phyloP scores from a whole-genome alignment of 805 yeast genomes.

The Lachancea quebecensis region DNA sequence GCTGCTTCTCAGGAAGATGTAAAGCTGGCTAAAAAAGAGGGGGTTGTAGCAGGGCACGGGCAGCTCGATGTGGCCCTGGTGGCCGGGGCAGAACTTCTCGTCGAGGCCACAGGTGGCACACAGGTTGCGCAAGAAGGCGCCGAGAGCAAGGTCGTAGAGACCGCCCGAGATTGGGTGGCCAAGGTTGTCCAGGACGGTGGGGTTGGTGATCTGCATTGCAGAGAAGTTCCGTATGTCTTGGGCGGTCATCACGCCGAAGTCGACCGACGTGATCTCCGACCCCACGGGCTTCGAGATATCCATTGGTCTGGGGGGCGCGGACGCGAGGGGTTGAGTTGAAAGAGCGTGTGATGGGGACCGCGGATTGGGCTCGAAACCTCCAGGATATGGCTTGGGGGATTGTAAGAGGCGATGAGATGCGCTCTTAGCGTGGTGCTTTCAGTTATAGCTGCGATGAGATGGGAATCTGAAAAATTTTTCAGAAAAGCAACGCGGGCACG shows the following conservation, averaged over 20 bases:
- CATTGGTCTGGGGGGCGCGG: slow-evolving; percentile 40
- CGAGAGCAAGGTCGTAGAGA: slow-evolving; percentile 87
- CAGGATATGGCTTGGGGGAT: background rate
- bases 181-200: slow-evolving; percentile 89
- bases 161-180: slow-evolving; percentile 97
- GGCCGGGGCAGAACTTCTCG: slow-evolving; percentile 94
- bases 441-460: slow-evolving; percentile 5
- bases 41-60: slow-evolving; percentile 97
- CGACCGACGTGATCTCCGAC: slow-evolving; percentile 85
- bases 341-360: background rate
- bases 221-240: slow-evolving; percentile 80
- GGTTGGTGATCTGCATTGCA: slow-evolving; percentile 92
- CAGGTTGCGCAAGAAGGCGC: slow-evolving; percentile 82
- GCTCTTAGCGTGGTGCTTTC: background rate
- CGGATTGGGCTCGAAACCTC: background rate
- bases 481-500: background rate
- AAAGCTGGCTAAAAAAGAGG: slow-evolving; percentile 85
- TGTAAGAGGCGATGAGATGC: slow-evolving; percentile 1
- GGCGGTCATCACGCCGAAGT: slow-evolving; percentile 77
- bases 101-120: slow-evolving; percentile 96
- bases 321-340: background rate
- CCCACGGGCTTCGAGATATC: slow-evolving; percentile 97
- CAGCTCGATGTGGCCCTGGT: slow-evolving; percentile 93
- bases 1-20: slow-evolving; percentile 69
- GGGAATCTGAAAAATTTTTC: slow-evolving; percentile 2